Percentiles rank a stretch among this genome's conserved stretches.
phyloP scores from a whole-genome alignment of 2,329 filamentous ascomycete genomes.

The Anthostomella pinea region DNA sequence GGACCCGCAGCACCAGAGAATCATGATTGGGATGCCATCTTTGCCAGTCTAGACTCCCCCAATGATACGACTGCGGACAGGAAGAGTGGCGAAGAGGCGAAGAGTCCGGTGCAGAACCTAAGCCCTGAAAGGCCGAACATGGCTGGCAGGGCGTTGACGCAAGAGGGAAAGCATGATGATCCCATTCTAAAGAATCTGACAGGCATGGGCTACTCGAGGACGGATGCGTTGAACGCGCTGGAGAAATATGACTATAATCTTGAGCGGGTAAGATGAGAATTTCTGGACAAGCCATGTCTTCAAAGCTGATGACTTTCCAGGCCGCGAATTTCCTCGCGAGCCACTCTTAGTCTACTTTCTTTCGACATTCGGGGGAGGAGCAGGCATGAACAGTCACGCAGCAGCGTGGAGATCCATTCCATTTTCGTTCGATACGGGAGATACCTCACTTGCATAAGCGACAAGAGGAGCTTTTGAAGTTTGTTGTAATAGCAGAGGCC shows the following conservation, averaged over 20 bases:
- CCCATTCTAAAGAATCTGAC: constrained; percentile 87
- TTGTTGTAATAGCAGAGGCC: no score
- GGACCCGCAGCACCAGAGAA: constrained; percentile 43
- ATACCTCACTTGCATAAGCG: constrained; percentile 27
- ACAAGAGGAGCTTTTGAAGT: constrained; percentile 12
- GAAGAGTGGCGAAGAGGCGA: constrained; percentile 21
- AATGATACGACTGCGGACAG: constrained; percentile 30
- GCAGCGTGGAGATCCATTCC: no score
- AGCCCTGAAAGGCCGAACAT: constrained; percentile 26
- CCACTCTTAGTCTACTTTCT: constrained; percentile 41
- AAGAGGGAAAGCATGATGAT: constrained; percentile 80
- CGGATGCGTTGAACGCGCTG: constrained; percentile 72
- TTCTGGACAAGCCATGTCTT: constrained; percentile 14
- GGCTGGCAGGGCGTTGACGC: constrained; percentile 65
- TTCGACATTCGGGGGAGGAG: constrained; percentile 4
- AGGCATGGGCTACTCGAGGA: constrained; percentile 79
- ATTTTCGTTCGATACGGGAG: constrained; percentile 17
- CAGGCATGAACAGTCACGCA: no score
- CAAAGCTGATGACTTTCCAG: constrained; percentile 27
- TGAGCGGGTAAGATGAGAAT: constrained; percentile 67
- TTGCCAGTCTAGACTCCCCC: constrained; percentile 70
- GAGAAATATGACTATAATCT: constrained; percentile 97
- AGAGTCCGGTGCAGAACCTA: constrained; percentile 23
- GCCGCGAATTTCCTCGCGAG: constrained; percentile 56
- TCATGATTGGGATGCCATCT: constrained; percentile 95